Evolutionary conservation across 352 stramenopile species (phyloP).

Genomic region (Globisporangium splendens): DNA sequence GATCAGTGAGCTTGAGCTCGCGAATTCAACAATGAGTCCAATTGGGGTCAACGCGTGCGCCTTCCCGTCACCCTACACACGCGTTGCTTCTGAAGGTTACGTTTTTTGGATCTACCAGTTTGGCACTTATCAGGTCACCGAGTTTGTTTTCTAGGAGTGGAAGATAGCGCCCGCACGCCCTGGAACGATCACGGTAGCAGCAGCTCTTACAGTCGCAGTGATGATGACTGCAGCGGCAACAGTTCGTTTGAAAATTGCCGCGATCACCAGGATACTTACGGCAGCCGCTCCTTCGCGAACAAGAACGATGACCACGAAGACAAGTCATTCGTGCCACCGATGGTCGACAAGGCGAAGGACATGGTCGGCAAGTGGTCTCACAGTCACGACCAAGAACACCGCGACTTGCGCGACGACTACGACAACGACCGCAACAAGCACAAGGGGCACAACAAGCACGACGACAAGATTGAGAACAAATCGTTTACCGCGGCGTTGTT

Average conservation of each 20-base stretch:
- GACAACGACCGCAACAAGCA: slow-evolving; percentile 1
- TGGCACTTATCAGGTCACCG: no score
- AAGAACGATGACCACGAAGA: slow-evolving; percentile 2
- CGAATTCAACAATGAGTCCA: no score
- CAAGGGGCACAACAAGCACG: background rate
- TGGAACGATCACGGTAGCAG: no score
- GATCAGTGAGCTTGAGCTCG: no score
- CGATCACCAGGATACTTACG: no score
- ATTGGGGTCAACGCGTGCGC: no score
- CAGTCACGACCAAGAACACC: background rate
- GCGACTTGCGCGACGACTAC: background rate
- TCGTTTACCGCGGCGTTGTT: slow-evolving; percentile 8
- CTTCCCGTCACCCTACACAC: no score
- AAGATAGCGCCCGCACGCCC: no score
- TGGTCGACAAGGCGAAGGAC: slow-evolving; percentile 6
- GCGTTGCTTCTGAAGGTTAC: no score
- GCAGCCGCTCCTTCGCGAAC: background rate
- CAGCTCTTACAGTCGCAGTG: no score
- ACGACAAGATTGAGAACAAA: background rate
- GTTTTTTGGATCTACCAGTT: no score
- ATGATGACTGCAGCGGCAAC: background rate
- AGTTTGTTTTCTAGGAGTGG: no score
- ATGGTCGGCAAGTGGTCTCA: slow-evolving; percentile 1
- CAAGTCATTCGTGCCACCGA: slow-evolving; percentile 3
- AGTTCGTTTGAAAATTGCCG: background rate